Evolutionary conservation across 805 yeast species (phyloP).

Genomic region (Saturnispora serradocipensis): DNA sequence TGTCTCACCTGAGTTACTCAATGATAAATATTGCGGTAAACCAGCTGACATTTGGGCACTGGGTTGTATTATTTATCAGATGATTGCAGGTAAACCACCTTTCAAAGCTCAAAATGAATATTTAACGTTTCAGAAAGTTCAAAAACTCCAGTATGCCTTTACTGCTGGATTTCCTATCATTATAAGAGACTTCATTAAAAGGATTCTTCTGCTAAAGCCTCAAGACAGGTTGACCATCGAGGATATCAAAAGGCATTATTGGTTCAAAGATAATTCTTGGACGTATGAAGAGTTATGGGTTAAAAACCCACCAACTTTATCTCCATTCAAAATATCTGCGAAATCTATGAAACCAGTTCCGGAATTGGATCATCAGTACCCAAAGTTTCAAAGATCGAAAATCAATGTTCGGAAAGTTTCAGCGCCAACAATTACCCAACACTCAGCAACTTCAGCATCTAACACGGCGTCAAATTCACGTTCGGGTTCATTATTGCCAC

Average conservation of each 20-base stretch:
- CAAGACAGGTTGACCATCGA: slow-evolving; percentile 49
- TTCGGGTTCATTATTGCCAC: slow-evolving; percentile 1
- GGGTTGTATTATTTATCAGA: slow-evolving; percentile 51
- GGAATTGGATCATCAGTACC: slow-evolving; percentile 28
- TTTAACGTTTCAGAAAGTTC: slow-evolving; percentile 70
- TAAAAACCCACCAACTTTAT: slow-evolving; percentile 48
- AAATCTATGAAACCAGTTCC: slow-evolving; percentile 75
- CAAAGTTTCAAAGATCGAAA: slow-evolving; percentile 9
- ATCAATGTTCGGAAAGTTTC: slow-evolving; percentile 5
- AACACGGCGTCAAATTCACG: slow-evolving; percentile 6
- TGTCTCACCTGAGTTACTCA: slow-evolving; percentile 72
- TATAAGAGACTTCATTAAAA: slow-evolving; percentile 63
- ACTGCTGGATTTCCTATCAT: slow-evolving; percentile 77
- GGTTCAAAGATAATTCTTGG: slow-evolving; percentile 51
- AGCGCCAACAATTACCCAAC: not conserved
- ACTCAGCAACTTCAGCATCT: not conserved
- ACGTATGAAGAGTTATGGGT: slow-evolving; percentile 51
- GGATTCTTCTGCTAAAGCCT: slow-evolving; percentile 56
- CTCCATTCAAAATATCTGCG: slow-evolving; percentile 68
- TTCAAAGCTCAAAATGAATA: slow-evolving; percentile 79
- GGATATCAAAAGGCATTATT: slow-evolving; percentile 53
- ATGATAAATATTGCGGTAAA: slow-evolving; percentile 58
- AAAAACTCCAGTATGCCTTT: slow-evolving; percentile 72
- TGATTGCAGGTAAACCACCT: slow-evolving; percentile 66
- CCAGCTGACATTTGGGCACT: slow-evolving; percentile 56